Conservation (phyloP, 2,329 filamentous ascomycete species). For the Ambrosiella beaveri region DNA sequence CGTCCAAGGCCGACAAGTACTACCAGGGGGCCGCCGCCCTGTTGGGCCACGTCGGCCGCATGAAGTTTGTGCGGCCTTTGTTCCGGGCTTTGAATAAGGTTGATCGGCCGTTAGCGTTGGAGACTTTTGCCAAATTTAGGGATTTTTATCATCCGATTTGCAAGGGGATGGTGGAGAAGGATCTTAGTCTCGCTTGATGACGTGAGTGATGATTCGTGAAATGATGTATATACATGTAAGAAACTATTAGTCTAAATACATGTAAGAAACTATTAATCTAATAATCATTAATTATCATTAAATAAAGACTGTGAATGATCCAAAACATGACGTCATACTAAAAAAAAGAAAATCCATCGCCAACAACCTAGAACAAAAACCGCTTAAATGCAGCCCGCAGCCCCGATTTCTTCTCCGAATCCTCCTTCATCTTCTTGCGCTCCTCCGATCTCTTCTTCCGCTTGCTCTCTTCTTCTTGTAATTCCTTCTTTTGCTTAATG, state of each 20-base stretch:
- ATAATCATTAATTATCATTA: not conserved
- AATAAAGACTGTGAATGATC: not conserved
- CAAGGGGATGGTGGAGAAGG: slow-evolving; percentile 69
- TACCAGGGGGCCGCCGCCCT: slow-evolving; percentile 58
- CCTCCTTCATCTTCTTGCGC: slow-evolving; percentile 12
- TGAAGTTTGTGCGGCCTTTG: slow-evolving; percentile 91
- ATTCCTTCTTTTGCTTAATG: not conserved
- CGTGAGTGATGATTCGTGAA: not conserved
- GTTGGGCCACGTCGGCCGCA: slow-evolving; percentile 67
- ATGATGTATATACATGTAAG: not conserved
- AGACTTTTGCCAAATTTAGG: slow-evolving; percentile 72
- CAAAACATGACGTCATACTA: not conserved
- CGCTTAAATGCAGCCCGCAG: slow-evolving; percentile 13
- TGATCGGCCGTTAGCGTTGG: slow-evolving; percentile 55
- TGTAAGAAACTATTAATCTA: not conserved
- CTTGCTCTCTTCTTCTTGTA: slow-evolving; percentile 9
- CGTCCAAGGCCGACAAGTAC: slow-evolving; percentile 49
- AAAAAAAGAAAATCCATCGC: not conserved
- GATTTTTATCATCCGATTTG: slow-evolving; percentile 96
- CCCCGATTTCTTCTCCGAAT: slow-evolving; percentile 11
- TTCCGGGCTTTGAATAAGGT: slow-evolving; percentile 60
- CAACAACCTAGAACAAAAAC: slow-evolving; percentile 7
- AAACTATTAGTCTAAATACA: not conserved
- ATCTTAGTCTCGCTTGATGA: slow-evolving; percentile 28
- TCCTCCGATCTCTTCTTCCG: slow-evolving; percentile 12